phyloP scores from a whole-genome alignment of 345 rosid species.

The Euphorbia lathyris region DNA sequence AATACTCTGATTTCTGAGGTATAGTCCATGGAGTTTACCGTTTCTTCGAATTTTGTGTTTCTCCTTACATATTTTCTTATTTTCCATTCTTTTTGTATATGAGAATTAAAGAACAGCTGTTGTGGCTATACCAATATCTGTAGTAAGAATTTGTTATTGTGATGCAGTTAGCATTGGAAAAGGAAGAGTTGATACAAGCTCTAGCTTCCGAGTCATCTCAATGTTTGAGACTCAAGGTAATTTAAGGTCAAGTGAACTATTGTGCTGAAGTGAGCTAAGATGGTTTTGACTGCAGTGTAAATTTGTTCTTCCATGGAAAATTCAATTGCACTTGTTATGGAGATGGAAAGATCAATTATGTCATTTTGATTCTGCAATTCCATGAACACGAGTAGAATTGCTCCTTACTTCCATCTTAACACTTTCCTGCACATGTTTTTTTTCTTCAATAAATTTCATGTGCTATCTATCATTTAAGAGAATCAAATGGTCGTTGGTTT shows the following conservation, averaged over 20 bases:
- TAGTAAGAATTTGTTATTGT: conserved; percentile 14
- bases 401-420: not conserved
- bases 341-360: not conserved
- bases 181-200: conserved; percentile 76
- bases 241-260: not conserved
- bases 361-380: not conserved
- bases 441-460: not conserved
- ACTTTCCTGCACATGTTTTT: not conserved
- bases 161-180: conserved; percentile 77
- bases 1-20: conserved; percentile 76
- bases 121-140: not conserved
- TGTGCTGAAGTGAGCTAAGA: not conserved
- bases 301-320: not conserved
- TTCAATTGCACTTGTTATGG: not conserved
- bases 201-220: conserved; percentile 69
- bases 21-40: not conserved
- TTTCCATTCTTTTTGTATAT: not conserved
- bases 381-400: not conserved
- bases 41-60: not conserved
- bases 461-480: not conserved
- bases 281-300: not conserved
- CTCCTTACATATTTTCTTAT: not conserved
- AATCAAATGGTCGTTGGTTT: not conserved
- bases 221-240: conserved; percentile 75
- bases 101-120: not conserved